phyloP scores from a whole-genome alignment of 2,329 filamentous ascomycete species.

The Acephala macrosclerotiorum region DNA sequence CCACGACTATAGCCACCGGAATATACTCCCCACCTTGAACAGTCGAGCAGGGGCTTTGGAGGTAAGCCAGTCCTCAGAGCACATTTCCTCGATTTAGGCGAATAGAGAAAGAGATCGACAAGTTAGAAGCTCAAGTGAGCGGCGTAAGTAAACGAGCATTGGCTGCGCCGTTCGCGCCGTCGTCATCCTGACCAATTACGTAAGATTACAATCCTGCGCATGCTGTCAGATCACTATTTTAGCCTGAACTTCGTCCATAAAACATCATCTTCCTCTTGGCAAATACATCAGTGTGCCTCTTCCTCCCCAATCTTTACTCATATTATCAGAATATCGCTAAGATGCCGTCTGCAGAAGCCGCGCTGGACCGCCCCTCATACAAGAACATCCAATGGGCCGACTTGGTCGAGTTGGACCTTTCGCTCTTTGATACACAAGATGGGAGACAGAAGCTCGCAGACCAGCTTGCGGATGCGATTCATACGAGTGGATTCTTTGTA shows the following conservation, averaged over 20 bases:
- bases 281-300: neutral
- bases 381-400: conserved; percentile 3
- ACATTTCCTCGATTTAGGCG: too few species aligned
- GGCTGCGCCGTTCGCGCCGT: neutral
- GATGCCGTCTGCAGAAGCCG: neutral
- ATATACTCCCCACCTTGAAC: too few species aligned
- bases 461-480: neutral
- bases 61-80: too few species aligned
- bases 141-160: neutral
- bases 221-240: neutral
- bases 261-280: neutral
- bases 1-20: too few species aligned
- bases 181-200: neutral
- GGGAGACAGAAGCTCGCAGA: neutral
- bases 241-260: neutral
- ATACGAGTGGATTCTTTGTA: neutral
- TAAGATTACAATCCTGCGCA: neutral
- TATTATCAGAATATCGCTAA: neutral
- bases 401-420: neutral
- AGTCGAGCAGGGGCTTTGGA: too few species aligned
- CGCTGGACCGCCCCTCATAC: neutral
- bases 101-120: neutral
- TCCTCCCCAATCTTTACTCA: neutral
- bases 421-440: neutral
- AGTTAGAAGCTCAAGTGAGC: neutral